Conservation (phyloP, 495 filamentous ascomycete species). For the Xanthoparmelia taractica region DNA sequence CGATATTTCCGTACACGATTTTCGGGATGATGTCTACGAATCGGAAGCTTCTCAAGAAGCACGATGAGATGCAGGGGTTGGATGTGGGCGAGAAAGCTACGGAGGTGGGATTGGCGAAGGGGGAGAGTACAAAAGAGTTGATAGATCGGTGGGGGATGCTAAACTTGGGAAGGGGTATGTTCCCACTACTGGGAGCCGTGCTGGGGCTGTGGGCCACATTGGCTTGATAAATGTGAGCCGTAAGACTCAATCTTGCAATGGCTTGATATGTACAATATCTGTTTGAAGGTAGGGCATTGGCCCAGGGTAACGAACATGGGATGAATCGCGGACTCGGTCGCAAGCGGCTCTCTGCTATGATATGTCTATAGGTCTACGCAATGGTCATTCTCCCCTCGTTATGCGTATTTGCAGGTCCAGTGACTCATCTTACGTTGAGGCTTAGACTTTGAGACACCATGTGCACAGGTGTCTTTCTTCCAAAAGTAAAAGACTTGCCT, state of each 20-base stretch:
- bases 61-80: constrained; percentile 28
- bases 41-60: constrained; percentile 33
- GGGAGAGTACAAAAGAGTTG: constrained; percentile 39
- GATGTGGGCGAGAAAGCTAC: constrained; percentile 27
- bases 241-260: neutral
- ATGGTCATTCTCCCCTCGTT: too few relatives aligned
- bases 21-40: constrained; percentile 40
- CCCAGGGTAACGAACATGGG: neutral
- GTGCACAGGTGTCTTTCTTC: neutral
- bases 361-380: neutral
- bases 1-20: constrained; percentile 45
- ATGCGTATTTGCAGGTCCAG: neutral
- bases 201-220: constrained; percentile 22
- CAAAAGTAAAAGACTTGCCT: neutral
- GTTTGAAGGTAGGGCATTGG: neutral
- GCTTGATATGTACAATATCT: neutral
- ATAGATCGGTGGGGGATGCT: constrained; percentile 49
- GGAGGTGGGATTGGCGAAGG: constrained; percentile 30
- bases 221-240: neutral
- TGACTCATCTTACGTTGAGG: neutral
- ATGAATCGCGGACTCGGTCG: neutral
- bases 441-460: neutral
- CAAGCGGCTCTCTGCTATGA: neutral
- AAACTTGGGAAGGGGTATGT: constrained; percentile 40
- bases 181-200: constrained; percentile 26